Evolutionary conservation across 1,284 basidiomycete species (phyloP).

Genomic region (Anthracocystis panici-leucophaei): DNA sequence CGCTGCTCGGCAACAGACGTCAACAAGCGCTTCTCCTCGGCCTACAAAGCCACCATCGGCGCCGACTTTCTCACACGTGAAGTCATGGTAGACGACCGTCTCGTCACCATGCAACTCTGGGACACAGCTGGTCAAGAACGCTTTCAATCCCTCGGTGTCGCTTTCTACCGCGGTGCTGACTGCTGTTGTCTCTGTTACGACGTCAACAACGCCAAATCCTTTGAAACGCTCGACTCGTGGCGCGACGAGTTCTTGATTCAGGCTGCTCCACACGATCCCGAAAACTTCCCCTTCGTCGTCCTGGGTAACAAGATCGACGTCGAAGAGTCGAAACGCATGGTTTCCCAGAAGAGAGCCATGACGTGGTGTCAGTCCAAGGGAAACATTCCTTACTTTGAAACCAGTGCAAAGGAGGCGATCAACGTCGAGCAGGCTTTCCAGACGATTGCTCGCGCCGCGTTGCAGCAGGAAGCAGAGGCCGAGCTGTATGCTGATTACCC

Average conservation of each 20-base stretch:
- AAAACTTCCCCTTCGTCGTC: constrained; percentile 94
- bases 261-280: constrained; percentile 96
- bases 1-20: constrained; percentile 75
- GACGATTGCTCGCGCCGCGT: constrained; percentile 97
- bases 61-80: constrained; percentile 86
- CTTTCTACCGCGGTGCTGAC: constrained; percentile 98
- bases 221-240: constrained; percentile 79
- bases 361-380: constrained; percentile 99
- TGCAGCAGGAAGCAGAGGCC: constrained; percentile 96
- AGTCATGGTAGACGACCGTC: constrained; percentile 96
- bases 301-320: constrained; percentile 99
- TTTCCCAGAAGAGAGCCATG: constrained; percentile 99
- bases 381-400: constrained; percentile 99
- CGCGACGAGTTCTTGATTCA: constrained; percentile 72
- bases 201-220: constrained; percentile 97
- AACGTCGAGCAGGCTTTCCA: constrained; percentile 99
- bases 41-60: constrained; percentile 82
- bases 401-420: constrained; percentile 99
- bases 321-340: constrained; percentile 98
- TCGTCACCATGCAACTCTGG: constrained; percentile 98
- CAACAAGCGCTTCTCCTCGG: constrained; percentile 99
- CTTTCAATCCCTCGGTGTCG: constrained; percentile 97
- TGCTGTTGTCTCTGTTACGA: constrained; percentile 97
- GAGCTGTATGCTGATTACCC: constrained; percentile 98
- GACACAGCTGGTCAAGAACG: constrained; percentile 99